These are phyloP conservation scores for Eutrema heterophyllum DNA, from an alignment of 345 rosid genomes.

Conservation along the genomic window DNA sequence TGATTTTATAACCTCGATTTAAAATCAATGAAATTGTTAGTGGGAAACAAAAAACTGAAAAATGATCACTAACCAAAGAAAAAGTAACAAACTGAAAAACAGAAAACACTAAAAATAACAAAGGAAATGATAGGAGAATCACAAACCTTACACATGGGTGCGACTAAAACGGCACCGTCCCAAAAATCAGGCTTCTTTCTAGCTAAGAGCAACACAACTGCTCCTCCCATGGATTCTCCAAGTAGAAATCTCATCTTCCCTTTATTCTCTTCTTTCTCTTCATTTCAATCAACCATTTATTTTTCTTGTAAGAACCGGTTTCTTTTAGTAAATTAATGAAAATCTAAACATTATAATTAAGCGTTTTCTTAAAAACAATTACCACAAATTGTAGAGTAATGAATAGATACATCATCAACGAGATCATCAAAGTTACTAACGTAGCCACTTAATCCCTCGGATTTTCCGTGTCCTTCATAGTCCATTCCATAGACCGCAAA, in stretches of 20 bases:
- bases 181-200: conserved; percentile 64
- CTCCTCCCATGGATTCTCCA: conserved; percentile 98
- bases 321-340: not conserved
- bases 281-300: not conserved
- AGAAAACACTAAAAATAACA: not conserved
- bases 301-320: not conserved
- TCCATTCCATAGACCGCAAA: conserved; percentile 79
- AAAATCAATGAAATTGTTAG: too few relatives aligned
- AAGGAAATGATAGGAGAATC: not conserved
- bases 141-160: conserved; percentile 94
- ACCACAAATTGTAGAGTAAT: conserved; percentile 65
- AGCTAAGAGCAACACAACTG: conserved; percentile 56
- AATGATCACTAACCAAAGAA: not conserved
- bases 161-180: conserved; percentile 79
- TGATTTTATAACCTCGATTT: too few relatives aligned
- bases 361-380: not conserved
- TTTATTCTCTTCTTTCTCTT: conserved; percentile 53
- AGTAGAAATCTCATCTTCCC: conserved; percentile 67
- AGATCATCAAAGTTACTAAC: conserved; percentile 47
- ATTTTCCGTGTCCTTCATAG: conserved; percentile 92
- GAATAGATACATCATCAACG: conserved; percentile 55
- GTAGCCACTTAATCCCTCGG: conserved; percentile 53
- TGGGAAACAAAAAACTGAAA: not conserved
- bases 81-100: not conserved
- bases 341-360: not conserved